Evolutionary conservation across 495 filamentous ascomycete genomes (phyloP), one percentile per base, ranked within the genome.

Genomic region (Trichoderma parareesei): DNA sequence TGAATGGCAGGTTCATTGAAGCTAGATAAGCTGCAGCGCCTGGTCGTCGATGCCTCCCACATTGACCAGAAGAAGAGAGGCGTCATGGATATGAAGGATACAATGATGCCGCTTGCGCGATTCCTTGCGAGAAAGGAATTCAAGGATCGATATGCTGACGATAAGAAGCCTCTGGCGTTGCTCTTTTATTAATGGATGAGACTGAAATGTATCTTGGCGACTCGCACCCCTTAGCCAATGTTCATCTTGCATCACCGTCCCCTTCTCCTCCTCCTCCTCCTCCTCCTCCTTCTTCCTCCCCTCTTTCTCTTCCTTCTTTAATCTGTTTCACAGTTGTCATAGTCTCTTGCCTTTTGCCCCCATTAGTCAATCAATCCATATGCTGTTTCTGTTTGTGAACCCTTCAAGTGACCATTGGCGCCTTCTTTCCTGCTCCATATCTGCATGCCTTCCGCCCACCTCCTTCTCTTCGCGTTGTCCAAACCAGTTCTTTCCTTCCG

Each of bases 81-180:
- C 5, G 86, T 98, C 62, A 85, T 95, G 69, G 95, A 98, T 67
- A 96, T 97, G 89, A 88, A 87, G 69, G 94, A 98, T 63, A 91
- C 88, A 3, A 87, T 89, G 74, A 74, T 89, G 64, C 90, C 92
- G 2, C 80, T 96, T 35, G 77, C 90, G 42, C 79, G 83, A 66
- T 80, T 92, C 65, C 79, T 97, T 3, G 83, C 85, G 43, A 81
- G 83, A 46, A 71, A 78, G 11, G 87, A 90, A 67, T 78, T 96
- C 65, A 89, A 88, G 70, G 82, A 85, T 61, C 84, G 85, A 48
- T 95, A 90, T 69, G 81, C 75, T 3, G 76, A 77, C 65, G 71
- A 70, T 61, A 73, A 78, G 63, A 74, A 78, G 41, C 74, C 72
- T n/a, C 68, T 89, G 40, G 77, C 86, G 43, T 69, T 90, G 67